These are phyloP conservation scores for Jimgerdemannia flammicorona DNA, from an alignment of 192 early-diverging fungal genomes.

Conservation along the genomic window DNA sequence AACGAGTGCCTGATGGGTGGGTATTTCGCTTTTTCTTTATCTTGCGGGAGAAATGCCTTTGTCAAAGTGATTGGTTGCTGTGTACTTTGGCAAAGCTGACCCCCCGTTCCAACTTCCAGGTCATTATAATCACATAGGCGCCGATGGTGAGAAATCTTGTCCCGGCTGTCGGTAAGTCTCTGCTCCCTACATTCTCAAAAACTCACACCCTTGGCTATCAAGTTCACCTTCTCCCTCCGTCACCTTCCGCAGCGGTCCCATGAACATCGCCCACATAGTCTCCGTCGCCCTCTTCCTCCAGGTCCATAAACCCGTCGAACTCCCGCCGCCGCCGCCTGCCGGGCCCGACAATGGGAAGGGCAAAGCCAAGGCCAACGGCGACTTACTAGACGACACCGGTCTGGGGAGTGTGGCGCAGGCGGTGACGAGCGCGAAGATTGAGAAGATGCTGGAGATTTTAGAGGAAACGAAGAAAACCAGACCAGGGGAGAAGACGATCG, in stretches of 20 bases:
- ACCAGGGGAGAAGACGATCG: slow-evolving; percentile 44
- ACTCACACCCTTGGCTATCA: neutral
- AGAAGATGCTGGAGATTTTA: slow-evolving; percentile 36
- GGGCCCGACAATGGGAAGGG: neutral
- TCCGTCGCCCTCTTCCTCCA: neutral
- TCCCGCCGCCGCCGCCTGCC: neutral
- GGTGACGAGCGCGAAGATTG: slow-evolving; percentile 39
- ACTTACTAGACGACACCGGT: slow-evolving; percentile 4
- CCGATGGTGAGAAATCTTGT: neutral
- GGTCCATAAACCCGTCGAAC: neutral
- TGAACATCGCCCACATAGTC: neutral
- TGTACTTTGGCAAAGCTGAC: too few species aligned
- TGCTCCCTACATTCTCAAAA: neutral
- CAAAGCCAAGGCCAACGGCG: neutral
- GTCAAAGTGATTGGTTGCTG: too few species aligned
- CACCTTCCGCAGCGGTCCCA: neutral
- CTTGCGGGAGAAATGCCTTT: neutral
- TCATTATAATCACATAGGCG: neutral
- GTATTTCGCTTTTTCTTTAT: neutral
- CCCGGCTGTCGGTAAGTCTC: neutral
- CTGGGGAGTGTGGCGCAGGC: slow-evolving; percentile 24
- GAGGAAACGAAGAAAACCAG: slow-evolving; percentile 10
- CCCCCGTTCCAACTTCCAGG: neutral
- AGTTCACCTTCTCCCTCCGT: neutral
- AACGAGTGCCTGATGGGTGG: slow-evolving; percentile 37